Evolutionary conservation across 2,329 filamentous ascomycete genomes (phyloP), one percentile per base, ranked within the genome.

Genomic region (Lachnellula suecica): DNA sequence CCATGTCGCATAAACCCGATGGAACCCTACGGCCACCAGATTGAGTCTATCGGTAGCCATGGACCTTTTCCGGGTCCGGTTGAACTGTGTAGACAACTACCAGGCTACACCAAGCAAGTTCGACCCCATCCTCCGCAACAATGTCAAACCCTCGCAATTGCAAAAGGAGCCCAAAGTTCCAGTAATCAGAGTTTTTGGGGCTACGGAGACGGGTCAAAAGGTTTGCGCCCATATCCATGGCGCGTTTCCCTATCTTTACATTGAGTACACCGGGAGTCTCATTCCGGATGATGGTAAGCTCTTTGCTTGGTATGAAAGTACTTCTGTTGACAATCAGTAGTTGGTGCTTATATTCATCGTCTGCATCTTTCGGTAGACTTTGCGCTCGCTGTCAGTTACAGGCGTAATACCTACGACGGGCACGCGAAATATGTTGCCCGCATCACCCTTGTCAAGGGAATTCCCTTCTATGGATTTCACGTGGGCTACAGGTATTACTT

Each of bases 41-140:
- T 20, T 57, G 45, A 53, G 17, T 27, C 23, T 37, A 13, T 35
- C 31, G 17, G 38, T 34, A 44, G 9, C 44, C 20, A 85, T 85
- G 87, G 87, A 91, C 65, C 77, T 82, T 62, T 97, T 99, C 74
- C 88, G 89, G 63, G 85, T 99, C 68, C 88, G 92, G 63, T 77
- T 99, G 67, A 97, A 99, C 70, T 96, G 91, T 75, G 87, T 99
- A 74, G 94, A 99, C 72, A 87, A 94, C 70, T 99, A 97, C 70
- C 91, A 96, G 73, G 83, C 86, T 37, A 78, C 78, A 10, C 88
- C 91, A 17, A 89, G 91, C 46, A 79, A 80, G 60, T 87, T 94
- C 69, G 92, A 97, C 71, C 91, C 92, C 58, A 79, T 83, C 57
- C 78, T 97, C 59, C 83, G 87, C 56, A 84, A 83, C 61, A 81